Evolutionary conservation across 495 filamentous ascomycete species (phyloP).

Genomic region (Neurospora terricola): DNA sequence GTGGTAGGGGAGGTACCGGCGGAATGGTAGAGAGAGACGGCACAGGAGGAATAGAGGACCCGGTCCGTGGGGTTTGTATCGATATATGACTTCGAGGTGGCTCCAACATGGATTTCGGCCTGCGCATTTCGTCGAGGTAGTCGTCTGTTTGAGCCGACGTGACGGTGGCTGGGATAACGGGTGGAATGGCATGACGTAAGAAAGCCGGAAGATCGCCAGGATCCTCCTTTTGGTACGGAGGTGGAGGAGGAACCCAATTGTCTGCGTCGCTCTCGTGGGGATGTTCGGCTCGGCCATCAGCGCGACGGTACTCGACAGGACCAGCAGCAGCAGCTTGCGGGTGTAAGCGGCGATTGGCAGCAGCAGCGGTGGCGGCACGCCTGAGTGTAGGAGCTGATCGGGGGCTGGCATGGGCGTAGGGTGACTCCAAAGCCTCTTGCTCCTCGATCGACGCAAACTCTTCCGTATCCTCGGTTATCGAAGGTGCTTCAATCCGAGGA

Average conservation of each 20-base stretch:
- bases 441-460: conserved; percentile 36
- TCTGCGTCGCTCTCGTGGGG: conserved; percentile 87
- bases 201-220: conserved; percentile 44
- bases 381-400: conserved; percentile 66
- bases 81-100: conserved; percentile 10
- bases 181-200: conserved; percentile 29
- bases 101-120: conserved; percentile 5
- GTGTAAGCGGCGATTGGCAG: conserved; percentile 54
- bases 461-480: conserved; percentile 17
- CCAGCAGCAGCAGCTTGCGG: conserved; percentile 33
- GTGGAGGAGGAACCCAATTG: conserved; percentile 89
- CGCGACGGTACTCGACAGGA: conserved; percentile 38
- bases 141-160: not conserved
- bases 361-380: conserved; percentile 70
- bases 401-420: conserved; percentile 70
- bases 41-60: conserved; percentile 10
- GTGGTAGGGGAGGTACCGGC: conserved; percentile 13
- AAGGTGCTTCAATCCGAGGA: conserved; percentile 7
- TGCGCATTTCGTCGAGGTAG: conserved; percentile 1
- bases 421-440: conserved; percentile 51
- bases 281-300: conserved; percentile 57
- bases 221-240: conserved; percentile 67
- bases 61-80: conserved; percentile 3
- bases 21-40: conserved; percentile 12
- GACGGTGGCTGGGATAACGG: conserved; percentile 11